Evolutionary conservation across 2,329 filamentous ascomycete genomes (phyloP).

Genomic region (Ceratocystis harringtonii): DNA sequence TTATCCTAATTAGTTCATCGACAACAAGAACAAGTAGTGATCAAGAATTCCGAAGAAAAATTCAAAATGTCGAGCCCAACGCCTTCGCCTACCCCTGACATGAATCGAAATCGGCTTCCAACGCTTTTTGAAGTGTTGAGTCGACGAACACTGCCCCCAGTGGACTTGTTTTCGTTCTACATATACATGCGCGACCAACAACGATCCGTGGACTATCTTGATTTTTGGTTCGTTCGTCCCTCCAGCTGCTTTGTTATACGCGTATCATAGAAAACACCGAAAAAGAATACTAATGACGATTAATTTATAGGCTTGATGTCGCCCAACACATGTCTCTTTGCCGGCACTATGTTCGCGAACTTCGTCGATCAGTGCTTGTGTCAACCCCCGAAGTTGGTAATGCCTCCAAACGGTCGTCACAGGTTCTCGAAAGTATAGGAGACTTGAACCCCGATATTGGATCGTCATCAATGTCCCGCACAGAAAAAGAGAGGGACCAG

Average conservation of each 20-base stretch:
- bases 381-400: constrained; percentile 85
- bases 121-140: constrained; percentile 93
- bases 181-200: constrained; percentile 99
- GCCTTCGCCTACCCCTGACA: constrained; percentile 42
- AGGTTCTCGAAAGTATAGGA: constrained; percentile 56
- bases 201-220: constrained; percentile 90
- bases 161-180: constrained; percentile 97
- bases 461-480: constrained; percentile 46
- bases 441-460: constrained; percentile 48
- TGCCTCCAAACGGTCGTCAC: constrained; percentile 70
- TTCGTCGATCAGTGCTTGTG: constrained; percentile 82
- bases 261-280: background rate
- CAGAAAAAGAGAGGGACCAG: constrained; percentile 59
- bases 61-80: constrained; percentile 22
- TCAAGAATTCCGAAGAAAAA: background rate
- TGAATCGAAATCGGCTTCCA: constrained; percentile 67
- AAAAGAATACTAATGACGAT: constrained; percentile 5
- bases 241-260: background rate
- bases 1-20: background rate
- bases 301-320: constrained; percentile 70
- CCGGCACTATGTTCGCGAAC: constrained; percentile 89
- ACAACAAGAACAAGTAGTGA: background rate
- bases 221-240: constrained; percentile 65
- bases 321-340: constrained; percentile 97
- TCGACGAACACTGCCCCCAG: constrained; percentile 81